These are phyloP conservation scores for Mortierella sp. DNA, from an alignment of 371 early-diverging fungal genomes.

Conservation along the genomic window DNA sequence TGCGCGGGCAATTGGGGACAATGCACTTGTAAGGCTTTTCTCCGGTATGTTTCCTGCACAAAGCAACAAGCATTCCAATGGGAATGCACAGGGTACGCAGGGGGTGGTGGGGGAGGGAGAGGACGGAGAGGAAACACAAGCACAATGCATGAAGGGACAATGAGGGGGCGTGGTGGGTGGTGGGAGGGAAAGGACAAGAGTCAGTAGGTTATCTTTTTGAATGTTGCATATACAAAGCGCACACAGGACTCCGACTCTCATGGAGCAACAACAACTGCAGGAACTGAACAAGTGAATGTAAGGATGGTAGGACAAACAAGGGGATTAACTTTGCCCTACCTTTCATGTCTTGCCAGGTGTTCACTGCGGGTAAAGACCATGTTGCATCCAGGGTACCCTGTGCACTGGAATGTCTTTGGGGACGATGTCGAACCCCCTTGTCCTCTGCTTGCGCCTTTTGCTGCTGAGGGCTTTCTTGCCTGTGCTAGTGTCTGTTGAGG, in stretches of 20 bases:
- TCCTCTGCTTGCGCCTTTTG: conserved; percentile 22
- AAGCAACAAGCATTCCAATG: neutral
- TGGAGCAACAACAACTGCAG: no score
- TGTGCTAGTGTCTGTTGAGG: conserved; percentile 16
- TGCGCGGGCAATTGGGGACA: conserved; percentile 66
- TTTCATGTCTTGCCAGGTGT: conserved; percentile 67
- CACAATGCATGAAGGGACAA: no score
- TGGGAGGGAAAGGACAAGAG: no score
- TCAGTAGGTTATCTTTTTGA: no score
- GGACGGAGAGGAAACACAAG: no score
- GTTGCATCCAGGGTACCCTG: conserved; percentile 65
- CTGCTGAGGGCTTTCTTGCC: conserved; percentile 11
- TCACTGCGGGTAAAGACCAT: conserved; percentile 74
- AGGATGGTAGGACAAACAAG: neutral
- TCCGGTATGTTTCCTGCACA: conserved; percentile 66
- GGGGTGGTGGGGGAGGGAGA: neutral
- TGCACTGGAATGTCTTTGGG: conserved; percentile 67
- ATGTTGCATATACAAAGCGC: no score
- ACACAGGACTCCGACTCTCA: no score
- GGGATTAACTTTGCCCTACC: conserved; percentile 46
- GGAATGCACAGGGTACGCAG: conserved; percentile 1
- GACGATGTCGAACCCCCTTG: conserved; percentile 31
- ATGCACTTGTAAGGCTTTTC: conserved; percentile 72
- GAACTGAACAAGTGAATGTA: neutral
- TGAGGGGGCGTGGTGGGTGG: no score